Conservation (phyloP, 2,329 filamentous ascomycete genomes). For the Cercospora sojina region DNA sequence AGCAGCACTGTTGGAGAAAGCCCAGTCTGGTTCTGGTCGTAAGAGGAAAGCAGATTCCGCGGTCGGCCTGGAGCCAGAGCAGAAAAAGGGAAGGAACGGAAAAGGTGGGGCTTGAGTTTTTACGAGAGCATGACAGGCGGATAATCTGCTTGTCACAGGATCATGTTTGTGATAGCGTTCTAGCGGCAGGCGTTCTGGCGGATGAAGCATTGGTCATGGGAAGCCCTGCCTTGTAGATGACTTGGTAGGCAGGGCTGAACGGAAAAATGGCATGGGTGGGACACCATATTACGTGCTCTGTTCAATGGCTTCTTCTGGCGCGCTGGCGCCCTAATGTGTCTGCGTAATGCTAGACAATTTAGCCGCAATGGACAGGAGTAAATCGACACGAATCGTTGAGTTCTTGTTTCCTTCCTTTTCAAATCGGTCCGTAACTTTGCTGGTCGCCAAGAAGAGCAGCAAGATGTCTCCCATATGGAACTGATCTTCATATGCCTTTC, state of each 20-base stretch:
- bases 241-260: background rate
- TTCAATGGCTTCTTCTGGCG: background rate
- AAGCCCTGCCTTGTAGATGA: background rate
- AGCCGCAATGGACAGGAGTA: background rate
- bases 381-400: background rate
- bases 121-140: background rate
- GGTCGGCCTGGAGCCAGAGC: constrained; percentile 5
- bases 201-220: background rate
- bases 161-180: constrained; percentile 3
- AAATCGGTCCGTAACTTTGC: background rate
- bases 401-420: background rate
- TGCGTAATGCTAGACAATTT: background rate
- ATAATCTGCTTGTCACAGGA: background rate
- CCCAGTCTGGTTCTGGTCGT: background rate
- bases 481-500: background rate
- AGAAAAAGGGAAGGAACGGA: background rate
- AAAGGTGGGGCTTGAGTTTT: background rate
- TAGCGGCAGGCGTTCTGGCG: background rate
- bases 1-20: constrained; percentile 39
- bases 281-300: background rate
- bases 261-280: background rate
- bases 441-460: background rate
- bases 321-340: background rate
- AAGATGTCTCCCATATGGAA: too few relatives aligned
- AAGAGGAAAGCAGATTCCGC: constrained; percentile 11